A percentile compares a stretch with the other conserved stretches of the same genome.
Evolutionary conservation across 108 stramenopile species (phyloP).

Genomic region (Bacterosira constricta): DNA sequence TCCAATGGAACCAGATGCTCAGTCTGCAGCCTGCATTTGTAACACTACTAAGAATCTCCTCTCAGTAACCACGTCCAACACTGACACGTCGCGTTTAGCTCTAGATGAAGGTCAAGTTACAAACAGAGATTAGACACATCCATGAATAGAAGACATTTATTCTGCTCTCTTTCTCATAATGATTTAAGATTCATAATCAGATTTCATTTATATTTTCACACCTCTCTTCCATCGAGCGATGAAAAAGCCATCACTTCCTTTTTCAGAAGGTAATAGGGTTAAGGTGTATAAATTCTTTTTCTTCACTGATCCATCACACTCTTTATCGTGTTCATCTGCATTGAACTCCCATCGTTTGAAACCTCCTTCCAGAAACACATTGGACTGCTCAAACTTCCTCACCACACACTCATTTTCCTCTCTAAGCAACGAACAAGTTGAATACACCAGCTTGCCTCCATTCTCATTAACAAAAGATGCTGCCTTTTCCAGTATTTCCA

Average conservation of each 20-base stretch:
- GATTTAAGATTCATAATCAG: too few relatives aligned
- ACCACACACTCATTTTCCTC: slow-evolving; percentile 53
- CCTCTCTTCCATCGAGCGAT: slow-evolving; percentile 44
- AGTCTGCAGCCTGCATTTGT: too few relatives aligned
- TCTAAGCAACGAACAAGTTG: slow-evolving; percentile 53
- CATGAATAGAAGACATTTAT: too few relatives aligned
- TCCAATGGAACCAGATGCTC: too few relatives aligned
- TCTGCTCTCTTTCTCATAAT: too few relatives aligned
- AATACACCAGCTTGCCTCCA: slow-evolving; percentile 50
- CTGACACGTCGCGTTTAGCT: too few relatives aligned
- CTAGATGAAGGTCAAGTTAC: too few relatives aligned
- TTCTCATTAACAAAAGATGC: slow-evolving; percentile 32
- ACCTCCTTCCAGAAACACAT: slow-evolving; percentile 1
- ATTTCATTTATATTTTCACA: neutral
- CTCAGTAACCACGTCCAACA: too few relatives aligned
- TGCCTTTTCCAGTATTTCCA: slow-evolving; percentile 44
- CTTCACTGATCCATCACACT: neutral
- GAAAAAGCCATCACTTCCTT: slow-evolving; percentile 56
- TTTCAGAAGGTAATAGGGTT: slow-evolving; percentile 28
- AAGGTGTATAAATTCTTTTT: slow-evolving; percentile 3
- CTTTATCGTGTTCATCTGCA: neutral
- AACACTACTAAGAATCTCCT: neutral
- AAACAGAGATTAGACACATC: too few relatives aligned
- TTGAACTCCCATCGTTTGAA: slow-evolving; percentile 39
- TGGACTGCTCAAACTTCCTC: slow-evolving; percentile 33